These are phyloP conservation scores for Tothia fuscella DNA, from an alignment of 2,329 filamentous ascomycete species.

Conservation along the genomic window DNA sequence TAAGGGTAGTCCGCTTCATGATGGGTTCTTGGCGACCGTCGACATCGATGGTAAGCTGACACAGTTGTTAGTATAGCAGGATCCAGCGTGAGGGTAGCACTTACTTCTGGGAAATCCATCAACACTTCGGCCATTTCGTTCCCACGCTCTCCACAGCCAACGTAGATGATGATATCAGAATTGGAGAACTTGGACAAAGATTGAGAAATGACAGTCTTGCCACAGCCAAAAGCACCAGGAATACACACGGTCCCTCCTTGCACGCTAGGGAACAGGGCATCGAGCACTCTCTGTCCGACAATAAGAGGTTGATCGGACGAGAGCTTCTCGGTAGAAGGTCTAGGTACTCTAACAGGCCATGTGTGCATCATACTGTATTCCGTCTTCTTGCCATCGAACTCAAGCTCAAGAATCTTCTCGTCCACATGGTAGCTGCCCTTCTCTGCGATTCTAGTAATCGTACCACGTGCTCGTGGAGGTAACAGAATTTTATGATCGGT, in stretches of 20 bases:
- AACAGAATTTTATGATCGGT: conserved; percentile 87
- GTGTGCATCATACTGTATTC: conserved; percentile 97
- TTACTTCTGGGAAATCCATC: conserved; percentile 93
- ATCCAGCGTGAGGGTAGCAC: conserved; percentile 8
- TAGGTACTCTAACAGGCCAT: conserved; percentile 94
- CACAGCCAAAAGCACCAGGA: conserved; percentile 94
- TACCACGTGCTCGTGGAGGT: conserved; percentile 79
- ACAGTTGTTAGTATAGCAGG: conserved; percentile 14
- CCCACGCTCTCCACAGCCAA: conserved; percentile 81
- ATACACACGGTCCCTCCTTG: conserved; percentile 97
- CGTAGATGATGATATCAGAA: conserved; percentile 97
- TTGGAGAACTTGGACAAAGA: conserved; percentile 99
- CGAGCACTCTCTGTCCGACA: conserved; percentile 91
- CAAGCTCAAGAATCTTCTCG: conserved; percentile 86
- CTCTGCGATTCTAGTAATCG: conserved; percentile 78
- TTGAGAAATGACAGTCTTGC: conserved; percentile 98
- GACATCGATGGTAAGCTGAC: conserved; percentile 77
- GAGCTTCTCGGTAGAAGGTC: conserved; percentile 84
- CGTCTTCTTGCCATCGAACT: conserved; percentile 93
- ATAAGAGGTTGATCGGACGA: conserved; percentile 83
- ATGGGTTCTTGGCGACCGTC: conserved; percentile 94
- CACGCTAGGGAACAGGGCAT: conserved; percentile 90
- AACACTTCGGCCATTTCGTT: conserved; percentile 99
- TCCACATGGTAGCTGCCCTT: conserved; percentile 91
- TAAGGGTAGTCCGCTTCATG: conserved; percentile 98